A percentile compares a stretch with the other conserved stretches of the same genome.
These are phyloP conservation scores for Akanthomyces uredinophilus DNA, from an alignment of 2,329 filamentous ascomycete genomes.

Conservation along the genomic window DNA sequence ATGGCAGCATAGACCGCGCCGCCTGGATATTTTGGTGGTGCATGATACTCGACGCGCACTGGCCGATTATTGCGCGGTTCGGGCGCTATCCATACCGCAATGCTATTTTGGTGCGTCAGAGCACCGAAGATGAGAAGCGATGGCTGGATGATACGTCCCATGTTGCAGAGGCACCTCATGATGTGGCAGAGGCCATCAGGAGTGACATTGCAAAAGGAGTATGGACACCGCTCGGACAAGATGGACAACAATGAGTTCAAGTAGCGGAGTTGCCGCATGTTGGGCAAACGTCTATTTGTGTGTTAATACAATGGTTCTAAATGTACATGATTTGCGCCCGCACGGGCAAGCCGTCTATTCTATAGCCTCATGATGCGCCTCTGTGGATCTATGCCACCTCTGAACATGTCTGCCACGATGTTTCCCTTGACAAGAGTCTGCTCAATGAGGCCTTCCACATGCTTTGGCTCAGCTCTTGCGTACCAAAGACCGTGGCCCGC, in stretches of 20 bases:
- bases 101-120: neutral
- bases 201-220: neutral
- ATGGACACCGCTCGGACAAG: neutral
- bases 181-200: neutral
- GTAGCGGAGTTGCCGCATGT: neutral
- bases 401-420: slow-evolving; percentile 65
- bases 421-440: slow-evolving; percentile 65
- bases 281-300: neutral
- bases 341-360: slow-evolving; percentile 15
- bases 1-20: neutral
- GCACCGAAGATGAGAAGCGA: neutral
- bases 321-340: neutral
- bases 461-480: slow-evolving; percentile 66
- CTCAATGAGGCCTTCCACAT: slow-evolving; percentile 69
- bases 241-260: neutral
- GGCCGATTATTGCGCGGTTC: slow-evolving; percentile 1
- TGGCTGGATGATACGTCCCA: slow-evolving; percentile 9
- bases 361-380: slow-evolving; percentile 47
- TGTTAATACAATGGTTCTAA: neutral
- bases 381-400: slow-evolving; percentile 59
- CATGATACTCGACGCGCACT: slow-evolving; percentile 6
- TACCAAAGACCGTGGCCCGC: slow-evolving; percentile 77
- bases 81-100: slow-evolving; percentile 6
- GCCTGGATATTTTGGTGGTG: slow-evolving; percentile 10
- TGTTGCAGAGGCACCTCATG: neutral